Evolutionary conservation across 1,284 basidiomycete species (phyloP), one percentile per base, ranked within the genome.

Genomic region (Xerocomus tenax): DNA sequence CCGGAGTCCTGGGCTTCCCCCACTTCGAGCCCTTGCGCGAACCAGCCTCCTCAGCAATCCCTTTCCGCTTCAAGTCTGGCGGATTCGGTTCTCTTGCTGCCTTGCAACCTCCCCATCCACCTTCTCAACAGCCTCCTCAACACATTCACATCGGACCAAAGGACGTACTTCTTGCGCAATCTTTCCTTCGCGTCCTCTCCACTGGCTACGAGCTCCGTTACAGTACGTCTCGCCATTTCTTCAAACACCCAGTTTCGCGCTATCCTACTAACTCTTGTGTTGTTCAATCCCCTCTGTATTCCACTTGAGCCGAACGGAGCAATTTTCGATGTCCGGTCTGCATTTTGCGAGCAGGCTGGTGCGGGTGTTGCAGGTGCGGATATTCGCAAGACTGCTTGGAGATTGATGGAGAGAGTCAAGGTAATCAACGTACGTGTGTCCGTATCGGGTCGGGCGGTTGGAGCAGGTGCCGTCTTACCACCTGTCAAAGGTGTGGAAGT

Each of bases 301-400:
- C 88, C 91, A 0, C 71, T 95, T n/a, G 92, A 97, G 61, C 76
- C 98, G 48, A 97, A 97, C 61, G 92, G 91, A 0, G 81, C 85
- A 1, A 71, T 96, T 1, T 84, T 97, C 52, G 81, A 91, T 32
- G 83, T 91, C 0, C 73, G 96, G 5, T 78, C 89, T 0, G 85
- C 91, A 0, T 97, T 98, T 70, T 89, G 87, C 58, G 74, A 79
- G 45, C 82, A n/a, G n/a, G n/a, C 87, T 16, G 86, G 82, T 13
- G 85, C 81, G 0, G 87, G 87, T 5, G 62, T 70, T 6, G 72
- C 80, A 3, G 89, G 87, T 19, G 78, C 86, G 13, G 87, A 91
- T 56, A 81, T 93, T 29, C 87, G 89, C 61, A 81, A 79, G 55
- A 79, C 81, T 4, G 81, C 93, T 2, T 95, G 91, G 91, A 74